These are phyloP conservation scores for Cytospora leucostoma DNA, from an alignment of 2,329 filamentous ascomycete species.

Conservation along the genomic window DNA sequence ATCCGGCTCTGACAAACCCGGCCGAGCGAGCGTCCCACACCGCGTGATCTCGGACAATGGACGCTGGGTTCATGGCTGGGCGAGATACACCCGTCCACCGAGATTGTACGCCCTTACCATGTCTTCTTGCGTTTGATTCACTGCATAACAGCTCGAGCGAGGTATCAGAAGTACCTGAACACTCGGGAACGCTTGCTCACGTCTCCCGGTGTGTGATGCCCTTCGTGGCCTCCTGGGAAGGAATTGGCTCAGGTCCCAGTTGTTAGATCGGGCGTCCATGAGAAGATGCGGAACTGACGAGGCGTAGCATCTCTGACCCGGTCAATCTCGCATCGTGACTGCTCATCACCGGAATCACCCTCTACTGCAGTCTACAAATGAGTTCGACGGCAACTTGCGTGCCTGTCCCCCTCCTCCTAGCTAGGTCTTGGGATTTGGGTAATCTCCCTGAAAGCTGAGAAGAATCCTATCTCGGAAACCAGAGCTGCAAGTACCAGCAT, in stretches of 20 bases:
- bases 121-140: not conserved
- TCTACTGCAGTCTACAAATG: conserved; percentile 4
- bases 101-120: not conserved
- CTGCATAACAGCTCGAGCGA: not conserved
- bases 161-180: not conserved
- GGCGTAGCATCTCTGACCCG: conserved; percentile 12
- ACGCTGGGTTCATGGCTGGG: not conserved
- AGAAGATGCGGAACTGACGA: conserved; percentile 1
- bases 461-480: conserved; percentile 1
- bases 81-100: not conserved
- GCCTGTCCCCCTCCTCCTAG: not conserved
- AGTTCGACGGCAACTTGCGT: conserved; percentile 1
- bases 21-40: not conserved
- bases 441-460: conserved; percentile 14
- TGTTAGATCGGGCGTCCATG: not conserved
- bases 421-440: conserved; percentile 13
- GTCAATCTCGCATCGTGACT: conserved; percentile 18
- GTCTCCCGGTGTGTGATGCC: not conserved
- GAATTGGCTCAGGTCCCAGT: not conserved
- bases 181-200: not conserved
- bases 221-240: not conserved
- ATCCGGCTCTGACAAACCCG: not conserved
- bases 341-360: conserved; percentile 1
- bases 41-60: not conserved
- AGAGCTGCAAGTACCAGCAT: conserved; percentile 17